These are phyloP conservation scores for Cyclocybe cylindracea DNA, from an alignment of 768 basidiomycete species.

Conservation along the genomic window DNA sequence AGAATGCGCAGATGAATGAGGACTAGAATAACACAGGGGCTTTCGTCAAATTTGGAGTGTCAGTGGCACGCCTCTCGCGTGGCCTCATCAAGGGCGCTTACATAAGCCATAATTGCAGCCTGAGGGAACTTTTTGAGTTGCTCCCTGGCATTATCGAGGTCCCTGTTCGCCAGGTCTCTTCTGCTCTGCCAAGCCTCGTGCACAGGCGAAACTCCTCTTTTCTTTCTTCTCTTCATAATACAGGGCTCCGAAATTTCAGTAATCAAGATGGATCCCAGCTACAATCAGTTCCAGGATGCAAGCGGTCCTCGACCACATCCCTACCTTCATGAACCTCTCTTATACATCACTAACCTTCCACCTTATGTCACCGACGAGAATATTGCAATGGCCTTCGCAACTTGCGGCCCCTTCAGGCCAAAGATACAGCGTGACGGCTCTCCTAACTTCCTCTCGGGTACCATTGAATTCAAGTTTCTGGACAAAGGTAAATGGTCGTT, in stretches of 20 bases:
- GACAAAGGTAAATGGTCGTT: constrained; percentile 62
- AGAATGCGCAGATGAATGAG: no score
- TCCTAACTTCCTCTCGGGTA: constrained; percentile 58
- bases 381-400: constrained; percentile 70
- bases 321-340: constrained; percentile 79
- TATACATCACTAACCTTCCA: constrained; percentile 81
- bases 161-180: constrained; percentile 21
- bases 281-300: constrained; percentile 34
- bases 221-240: constrained; percentile 13
- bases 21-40: no score
- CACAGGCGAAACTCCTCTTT: constrained; percentile 7
- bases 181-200: not conserved
- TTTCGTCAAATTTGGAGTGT: no score
- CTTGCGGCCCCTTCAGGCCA: constrained; percentile 81
- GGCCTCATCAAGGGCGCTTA: constrained; percentile 1
- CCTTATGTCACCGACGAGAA: constrained; percentile 74
- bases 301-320: constrained; percentile 63
- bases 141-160: constrained; percentile 27
- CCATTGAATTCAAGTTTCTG: constrained; percentile 81
- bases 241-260: constrained; percentile 20
- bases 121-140: constrained; percentile 18
- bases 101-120: constrained; percentile 10
- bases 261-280: constrained; percentile 48
- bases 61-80: no score
- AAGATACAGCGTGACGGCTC: constrained; percentile 65